These are phyloP conservation scores for Verticillium isaacii DNA, from an alignment of 2,329 filamentous ascomycete genomes.

Conservation along the genomic window DNA sequence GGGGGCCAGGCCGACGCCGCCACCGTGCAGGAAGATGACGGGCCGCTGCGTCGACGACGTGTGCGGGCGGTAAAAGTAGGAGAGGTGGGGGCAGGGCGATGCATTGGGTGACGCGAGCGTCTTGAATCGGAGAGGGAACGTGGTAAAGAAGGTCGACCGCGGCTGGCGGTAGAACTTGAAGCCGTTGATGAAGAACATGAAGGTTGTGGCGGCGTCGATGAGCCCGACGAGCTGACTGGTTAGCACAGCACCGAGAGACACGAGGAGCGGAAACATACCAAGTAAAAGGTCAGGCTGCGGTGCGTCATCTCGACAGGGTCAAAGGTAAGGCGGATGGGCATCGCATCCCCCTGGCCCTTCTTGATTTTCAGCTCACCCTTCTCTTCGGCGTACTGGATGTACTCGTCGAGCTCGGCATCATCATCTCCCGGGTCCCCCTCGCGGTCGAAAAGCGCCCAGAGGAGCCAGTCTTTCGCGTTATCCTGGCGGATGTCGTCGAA, in stretches of 20 bases:
- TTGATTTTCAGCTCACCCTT: constrained; percentile 45
- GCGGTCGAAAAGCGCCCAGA: constrained; percentile 62
- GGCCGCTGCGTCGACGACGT: constrained; percentile 51
- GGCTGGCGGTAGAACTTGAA: constrained; percentile 45
- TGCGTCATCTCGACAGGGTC: constrained; percentile 58
- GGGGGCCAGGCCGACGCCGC: constrained; percentile 62
- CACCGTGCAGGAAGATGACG: constrained; percentile 66
- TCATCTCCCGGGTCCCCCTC: constrained; percentile 32
- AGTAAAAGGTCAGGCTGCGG: constrained; percentile 61
- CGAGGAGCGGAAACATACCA: constrained; percentile 35
- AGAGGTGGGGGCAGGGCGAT: constrained; percentile 45
- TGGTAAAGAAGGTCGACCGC: constrained; percentile 28
- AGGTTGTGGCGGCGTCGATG: constrained; percentile 46
- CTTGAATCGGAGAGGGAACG: constrained; percentile 56
- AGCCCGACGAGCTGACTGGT: constrained; percentile 8
- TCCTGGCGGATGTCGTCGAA: constrained; percentile 54
- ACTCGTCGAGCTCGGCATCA: constrained; percentile 37
- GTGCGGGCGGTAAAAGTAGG: constrained; percentile 65
- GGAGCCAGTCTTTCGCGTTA: constrained; percentile 62
- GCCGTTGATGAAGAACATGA: constrained; percentile 38
- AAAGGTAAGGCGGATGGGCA: constrained; percentile 59
- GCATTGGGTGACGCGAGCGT: constrained; percentile 36
- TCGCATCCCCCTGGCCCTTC: constrained; percentile 50
- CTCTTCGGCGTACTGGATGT: constrained; percentile 47
- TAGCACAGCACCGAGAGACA: background rate